Evolutionary conservation across 495 filamentous ascomycete species (phyloP), one percentile per base, ranked within the genome.

Genomic region (Pseudomonodictys pantanalensis): DNA sequence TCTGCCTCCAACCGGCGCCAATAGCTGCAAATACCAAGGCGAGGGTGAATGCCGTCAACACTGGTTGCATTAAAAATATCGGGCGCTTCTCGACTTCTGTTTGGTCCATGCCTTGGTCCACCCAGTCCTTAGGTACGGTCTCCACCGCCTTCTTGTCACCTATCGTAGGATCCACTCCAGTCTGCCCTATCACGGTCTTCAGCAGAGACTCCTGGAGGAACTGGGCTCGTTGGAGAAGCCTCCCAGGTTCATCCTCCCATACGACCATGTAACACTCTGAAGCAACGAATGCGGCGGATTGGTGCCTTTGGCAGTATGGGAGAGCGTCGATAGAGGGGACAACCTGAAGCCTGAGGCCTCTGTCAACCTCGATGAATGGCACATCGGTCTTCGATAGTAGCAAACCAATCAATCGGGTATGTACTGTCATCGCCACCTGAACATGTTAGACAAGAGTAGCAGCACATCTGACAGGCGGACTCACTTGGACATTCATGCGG

Each of bases 221-320:
- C 9, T 73, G 69, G 1, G 75, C 81, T 25, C 83, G 76, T 1
- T 71, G 67, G 15, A 85, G 61, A 10, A 85, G 65, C 33, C 79
- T 74, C 60, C 77, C 75, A 0, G 83, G 82, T 25, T 84, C 78
- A 55, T 87, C 84, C 43, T 84, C 84, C 84, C 84, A 87, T n/a
- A 86, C 82, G 12, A 86, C 73, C 17, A 87, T 65, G 3, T 84
- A 71, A 25, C 73, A 71, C n/a, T 70, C 68, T 52, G 83, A 77
- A 44, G 78, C 73, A 45, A 86, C 81, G 64, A 87, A 86, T 28
- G 84, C 84, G n/a, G 82, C 84, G 56, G 83, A 86, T 46, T 87
- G 84, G 65, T 86, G 81, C 64, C 84, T 83, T 67, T 84, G 78
- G 48, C 81, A 82, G 15, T 69, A 67, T 2, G 81, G 79, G 1